Base-by-base conservation (phyloP, 2,329 filamentous ascomycete species). In the Ceratocystis variospora region DNA sequence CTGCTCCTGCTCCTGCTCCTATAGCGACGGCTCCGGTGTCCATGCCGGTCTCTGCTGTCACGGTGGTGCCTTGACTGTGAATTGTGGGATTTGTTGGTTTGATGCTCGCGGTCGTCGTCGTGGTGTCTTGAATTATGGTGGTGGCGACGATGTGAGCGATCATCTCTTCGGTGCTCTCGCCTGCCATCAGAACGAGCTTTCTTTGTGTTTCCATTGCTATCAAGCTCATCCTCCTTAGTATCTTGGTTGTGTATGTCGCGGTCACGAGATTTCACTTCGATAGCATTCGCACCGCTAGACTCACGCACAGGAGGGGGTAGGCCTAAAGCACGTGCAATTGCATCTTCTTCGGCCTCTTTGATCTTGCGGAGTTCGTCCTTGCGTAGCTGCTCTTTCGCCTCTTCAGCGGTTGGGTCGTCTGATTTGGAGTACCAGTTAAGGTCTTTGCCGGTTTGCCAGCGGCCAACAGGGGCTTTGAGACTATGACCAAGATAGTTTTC, bases 341-440 rank as follows among this genome's bases (percentile, higher is more conserved):
- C 94, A 74, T 96, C 93, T 73, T 96, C 89, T 72, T 99, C 94
- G 0, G 88, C 90, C 74, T 96, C 89, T 73, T 96, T 96, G 73
- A 96, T 82, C 70, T 82, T 85, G 71, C 85, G 83, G 71, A 94
- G 81, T 75, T 96, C 93, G 71, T 90, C 88, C 68, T 84, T 85
- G 65, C 88, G 81, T 73, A 87, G 82, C 68, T 84, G 79, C 72
- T 84, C 85, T 69, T 75, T 78, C 3, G 81, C 76, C 7, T 62
- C 45, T 12, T 25, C 61, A 37, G 81, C 78, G 7, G 71, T 71
- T 25, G 74, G 74, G 31, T 80, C 76, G 44, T 79, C 81, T n/a
- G 77, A 74, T 71, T 84, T 87, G 55, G 83, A 81, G 71, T 87
- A 87, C 84, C 84, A 87, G 67, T 77, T 80, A 7, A 87, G 76